Evolutionary conservation across 306 rosid genomes (phyloP).

Genomic region (Acmispon strigosus): DNA sequence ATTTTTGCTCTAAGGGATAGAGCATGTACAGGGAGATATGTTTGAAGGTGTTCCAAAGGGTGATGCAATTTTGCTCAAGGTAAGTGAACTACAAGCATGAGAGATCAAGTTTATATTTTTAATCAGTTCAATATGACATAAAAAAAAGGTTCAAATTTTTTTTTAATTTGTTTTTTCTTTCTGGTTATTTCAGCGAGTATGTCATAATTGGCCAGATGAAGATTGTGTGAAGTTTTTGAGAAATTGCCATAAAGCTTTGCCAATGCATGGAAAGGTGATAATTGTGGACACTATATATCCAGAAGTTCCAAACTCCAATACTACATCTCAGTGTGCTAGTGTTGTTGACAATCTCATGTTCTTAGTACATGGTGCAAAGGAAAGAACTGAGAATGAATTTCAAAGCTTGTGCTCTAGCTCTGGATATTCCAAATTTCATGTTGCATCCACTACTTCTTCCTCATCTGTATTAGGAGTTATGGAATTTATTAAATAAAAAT

Average conservation of each 20-base stretch:
- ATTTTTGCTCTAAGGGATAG: conserved; percentile 5
- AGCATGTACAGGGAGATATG: conserved; percentile 16
- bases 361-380: not conserved
- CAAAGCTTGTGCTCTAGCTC: not conserved
- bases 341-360: not conserved
- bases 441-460: not conserved
- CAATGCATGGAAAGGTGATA: too few species aligned
- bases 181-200: not conserved
- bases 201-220: not conserved
- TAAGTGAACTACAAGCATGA: not conserved
- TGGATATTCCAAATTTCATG: conserved; percentile 7
- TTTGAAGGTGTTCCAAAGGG: conserved; percentile 17
- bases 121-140: not conserved
- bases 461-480: not conserved
- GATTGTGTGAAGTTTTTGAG: not conserved
- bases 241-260: not conserved
- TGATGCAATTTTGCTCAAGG: conserved; percentile 21
- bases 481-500: conserved; percentile 4
- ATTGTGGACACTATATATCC: not conserved
- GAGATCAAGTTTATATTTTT: not conserved
- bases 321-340: not conserved
- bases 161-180: too few species aligned
- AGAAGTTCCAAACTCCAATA: not conserved
- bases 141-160: too few species aligned
- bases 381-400: not conserved